These are phyloP conservation scores for Acacia concinna DNA, from an alignment of 331 rosid species.

Conservation along the genomic window DNA sequence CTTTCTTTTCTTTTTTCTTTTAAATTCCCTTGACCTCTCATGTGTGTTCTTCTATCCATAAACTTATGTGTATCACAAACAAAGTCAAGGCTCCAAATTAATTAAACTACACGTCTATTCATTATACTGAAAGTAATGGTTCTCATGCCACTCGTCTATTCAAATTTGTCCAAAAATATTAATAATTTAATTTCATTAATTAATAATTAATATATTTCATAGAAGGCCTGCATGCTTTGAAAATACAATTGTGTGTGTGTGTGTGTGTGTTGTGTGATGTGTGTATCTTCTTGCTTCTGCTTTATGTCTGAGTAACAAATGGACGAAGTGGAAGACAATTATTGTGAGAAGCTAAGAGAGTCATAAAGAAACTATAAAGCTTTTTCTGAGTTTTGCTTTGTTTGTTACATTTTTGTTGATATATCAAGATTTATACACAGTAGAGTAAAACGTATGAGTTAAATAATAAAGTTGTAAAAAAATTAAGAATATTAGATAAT, in stretches of 20 bases:
- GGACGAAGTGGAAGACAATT: constrained; percentile 29
- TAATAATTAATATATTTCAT: not conserved
- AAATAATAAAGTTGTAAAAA: not conserved
- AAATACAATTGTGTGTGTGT: not conserved
- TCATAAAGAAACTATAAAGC: not conserved
- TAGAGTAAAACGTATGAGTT: not conserved
- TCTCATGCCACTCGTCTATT: not conserved
- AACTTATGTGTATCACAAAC: not conserved
- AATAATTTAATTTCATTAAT: too few relatives aligned
- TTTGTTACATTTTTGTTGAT: not conserved
- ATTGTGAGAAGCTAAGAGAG: not conserved
- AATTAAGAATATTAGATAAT: too few relatives aligned
- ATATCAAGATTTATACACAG: not conserved
- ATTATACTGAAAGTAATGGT: not conserved
- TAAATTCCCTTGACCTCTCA: not conserved
- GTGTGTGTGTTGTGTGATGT: not conserved
- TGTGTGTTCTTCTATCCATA: not conserved
- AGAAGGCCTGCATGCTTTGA: not conserved
- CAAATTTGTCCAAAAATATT: not conserved
- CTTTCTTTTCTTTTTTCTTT: too few relatives aligned
- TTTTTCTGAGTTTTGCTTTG: not conserved
- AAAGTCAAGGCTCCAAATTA: constrained; percentile 1
- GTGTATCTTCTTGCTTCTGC: constrained; percentile 6
- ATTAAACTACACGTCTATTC: not conserved
- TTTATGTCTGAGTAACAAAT: not conserved